phyloP scores from a whole-genome alignment of 2,329 filamentous ascomycete genomes.

The Chaetomiaceae sp. region DNA sequence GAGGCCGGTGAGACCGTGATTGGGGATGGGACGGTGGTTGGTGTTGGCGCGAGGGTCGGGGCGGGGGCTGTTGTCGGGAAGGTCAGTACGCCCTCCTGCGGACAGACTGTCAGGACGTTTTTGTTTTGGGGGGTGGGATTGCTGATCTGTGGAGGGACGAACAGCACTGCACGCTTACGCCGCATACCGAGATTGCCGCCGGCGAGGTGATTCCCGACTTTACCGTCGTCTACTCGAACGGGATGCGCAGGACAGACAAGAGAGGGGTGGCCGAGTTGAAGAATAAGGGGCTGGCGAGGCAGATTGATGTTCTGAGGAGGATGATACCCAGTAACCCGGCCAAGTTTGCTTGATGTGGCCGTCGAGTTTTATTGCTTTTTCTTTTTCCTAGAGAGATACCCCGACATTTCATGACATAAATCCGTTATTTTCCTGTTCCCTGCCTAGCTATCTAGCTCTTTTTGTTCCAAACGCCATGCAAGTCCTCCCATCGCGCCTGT shows the following conservation, averaged over 20 bases:
- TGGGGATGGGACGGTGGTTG: slow-evolving; percentile 55
- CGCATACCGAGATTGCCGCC: slow-evolving; percentile 54
- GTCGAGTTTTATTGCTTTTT: slow-evolving; percentile 16
- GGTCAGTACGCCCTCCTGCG: slow-evolving; percentile 40
- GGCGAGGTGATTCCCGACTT: slow-evolving; percentile 58
- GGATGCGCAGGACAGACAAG: slow-evolving; percentile 52
- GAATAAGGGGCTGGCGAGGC: slow-evolving; percentile 59
- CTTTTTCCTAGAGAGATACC: not conserved
- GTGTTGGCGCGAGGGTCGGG: slow-evolving; percentile 56
- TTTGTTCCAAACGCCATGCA: too few relatives aligned
- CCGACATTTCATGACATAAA: not conserved
- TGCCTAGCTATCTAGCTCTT: too few relatives aligned
- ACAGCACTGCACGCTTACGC: slow-evolving; percentile 66
- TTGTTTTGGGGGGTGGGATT: not conserved
- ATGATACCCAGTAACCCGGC: slow-evolving; percentile 61
- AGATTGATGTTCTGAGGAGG: slow-evolving; percentile 62
- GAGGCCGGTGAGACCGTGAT: slow-evolving; percentile 59
- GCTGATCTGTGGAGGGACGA: not conserved
- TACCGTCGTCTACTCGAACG: slow-evolving; percentile 65
- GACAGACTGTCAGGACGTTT: too few relatives aligned
- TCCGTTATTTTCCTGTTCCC: not conserved
- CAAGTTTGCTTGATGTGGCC: slow-evolving; percentile 39
- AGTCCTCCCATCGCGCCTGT: too few relatives aligned
- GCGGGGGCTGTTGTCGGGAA: slow-evolving; percentile 58
- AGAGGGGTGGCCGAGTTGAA: slow-evolving; percentile 59